Evolutionary conservation across 805 yeast genomes (phyloP), one percentile per base, ranked within the genome.

Genomic region (Naumovozyma dairenensis): DNA sequence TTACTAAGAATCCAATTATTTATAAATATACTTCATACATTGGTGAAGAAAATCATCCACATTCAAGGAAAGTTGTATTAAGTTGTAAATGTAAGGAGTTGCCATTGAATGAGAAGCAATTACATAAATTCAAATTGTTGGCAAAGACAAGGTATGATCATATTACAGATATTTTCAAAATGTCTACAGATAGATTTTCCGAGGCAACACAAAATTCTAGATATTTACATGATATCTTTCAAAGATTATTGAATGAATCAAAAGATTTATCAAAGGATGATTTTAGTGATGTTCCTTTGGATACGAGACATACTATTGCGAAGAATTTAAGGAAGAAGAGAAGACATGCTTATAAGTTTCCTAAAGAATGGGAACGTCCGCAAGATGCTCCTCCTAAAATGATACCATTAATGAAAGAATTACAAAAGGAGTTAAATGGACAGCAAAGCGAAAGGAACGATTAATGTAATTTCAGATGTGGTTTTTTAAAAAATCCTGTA

Each of bases 181-280:
- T 86, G 59, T 66, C 83, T n/a, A 60, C 74, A 21, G 77, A 71
- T 33, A 69, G 69, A 47, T 83, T 69, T 55, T 66, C 74, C 6
- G 83, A 84, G 48, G 79, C 94, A 27, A 72, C 93, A 1, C 96
- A 89, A 59, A 92, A 92, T 59, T 81, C 89, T 32, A 71, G 80
- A 43, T 76, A 68, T 55, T 61, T 84, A 42, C 76, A 78, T 14
- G 80, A 75, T 35, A 66, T 75, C 18, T 64, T 86, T 43, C 70
- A 71, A 44, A 67, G 67, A 36, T 63, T 92, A 32, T 49, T 87
- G 19, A 53, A 55, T 17, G 87, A 77, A 47, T 65, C 94, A 6
- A 80, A 75, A 49, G 80, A 74, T 33, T 51, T 69, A 29, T 49
- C 65, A 3, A 26, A 20, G 5, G 81, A 80, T 36, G 71, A 71